A percentile compares a stretch with the other conserved stretches of the same genome.
phyloP scores from a whole-genome alignment of 163 green algal species.

The Volvox carteri region DNA sequence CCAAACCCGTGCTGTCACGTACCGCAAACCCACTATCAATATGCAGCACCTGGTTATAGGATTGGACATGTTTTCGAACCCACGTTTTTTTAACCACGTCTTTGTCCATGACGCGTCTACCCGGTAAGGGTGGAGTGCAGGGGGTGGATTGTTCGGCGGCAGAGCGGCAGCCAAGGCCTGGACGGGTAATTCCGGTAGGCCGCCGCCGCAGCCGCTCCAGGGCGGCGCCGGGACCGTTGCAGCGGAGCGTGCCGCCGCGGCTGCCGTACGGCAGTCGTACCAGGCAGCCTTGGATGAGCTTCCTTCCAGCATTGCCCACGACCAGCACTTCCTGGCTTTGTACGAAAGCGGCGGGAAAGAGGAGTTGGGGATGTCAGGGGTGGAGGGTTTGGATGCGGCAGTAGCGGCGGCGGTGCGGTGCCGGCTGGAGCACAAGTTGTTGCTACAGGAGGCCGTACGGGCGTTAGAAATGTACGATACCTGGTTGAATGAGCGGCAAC shows the following conservation, averaged over 20 bases:
- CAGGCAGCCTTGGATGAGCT: slow-evolving; percentile 45
- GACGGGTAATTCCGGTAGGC: slow-evolving; percentile 29
- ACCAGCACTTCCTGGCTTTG: slow-evolving; percentile 29
- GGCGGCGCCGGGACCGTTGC: background rate
- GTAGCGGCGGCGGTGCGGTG: slow-evolving; percentile 46
- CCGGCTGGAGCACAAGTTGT: slow-evolving; percentile 62
- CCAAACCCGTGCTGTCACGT: no score
- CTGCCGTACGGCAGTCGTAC: slow-evolving; percentile 36
- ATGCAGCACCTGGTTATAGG: no score
- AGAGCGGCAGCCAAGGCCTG: slow-evolving; percentile 19
- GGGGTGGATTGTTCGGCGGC: slow-evolving; percentile 44
- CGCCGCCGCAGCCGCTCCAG: slow-evolving; percentile 39
- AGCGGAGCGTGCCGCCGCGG: slow-evolving; percentile 34
- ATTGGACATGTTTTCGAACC: no score
- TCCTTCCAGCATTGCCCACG: slow-evolving; percentile 34
- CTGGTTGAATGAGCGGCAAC: slow-evolving; percentile 24
- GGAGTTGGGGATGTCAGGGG: background rate
- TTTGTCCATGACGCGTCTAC: no score
- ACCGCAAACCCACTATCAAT: no score
- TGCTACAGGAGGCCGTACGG: slow-evolving; percentile 56
- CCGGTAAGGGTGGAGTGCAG: no score
- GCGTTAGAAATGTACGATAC: slow-evolving; percentile 54
- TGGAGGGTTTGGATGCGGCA: background rate
- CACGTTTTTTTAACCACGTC: no score
- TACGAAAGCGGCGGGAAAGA: background rate